Base-by-base conservation (phyloP, 2,329 filamentous ascomycete species). In the Trichoderma cornu-damae region DNA sequence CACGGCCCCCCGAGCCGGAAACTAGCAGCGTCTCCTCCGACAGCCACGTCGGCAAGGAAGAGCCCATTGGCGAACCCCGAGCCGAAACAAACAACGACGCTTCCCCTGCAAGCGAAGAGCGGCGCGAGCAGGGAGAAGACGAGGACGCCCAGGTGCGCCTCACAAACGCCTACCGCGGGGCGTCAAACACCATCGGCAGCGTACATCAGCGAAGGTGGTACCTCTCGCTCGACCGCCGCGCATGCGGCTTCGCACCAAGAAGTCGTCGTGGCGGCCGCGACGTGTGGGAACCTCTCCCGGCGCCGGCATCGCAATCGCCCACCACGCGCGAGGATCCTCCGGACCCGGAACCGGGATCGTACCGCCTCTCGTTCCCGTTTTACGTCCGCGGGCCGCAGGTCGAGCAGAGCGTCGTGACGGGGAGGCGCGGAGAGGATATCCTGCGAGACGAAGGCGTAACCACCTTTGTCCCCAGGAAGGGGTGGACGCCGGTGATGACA, bases 121-220 rank as follows among this genome's bases (percentile, higher is more conserved):
- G 75, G 24, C 70, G 69, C 4, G 75, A 80, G 62, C 66, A 76
- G 7, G 28, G 5, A 30, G 28, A 47, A 47, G 78, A 84, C 20
- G 38, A 47, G 38, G 78, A 84, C 59, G 76, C 79, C 37, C 70
- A 79, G 26, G 79, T 86, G 22, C 79, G 82, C 6, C 67, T 67
- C 2, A 82, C 78, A 5, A 89, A 89, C 63, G 84, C 86, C 4
- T 89, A 89, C 64, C 72, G 79, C 0, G 86, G 86, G 4, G 83
- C 87, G 0, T 75, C 65, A 1, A 89, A 89, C 64, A 80, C 77
- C 2, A 84, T 89, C 38, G 82, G 80, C 5, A 88, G 85, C 35
- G 73, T 89, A 3, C 80, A 89, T 63, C 85, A 89, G 67, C 77
- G 86, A 4, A 75, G 77, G 40, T 89, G 85, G 87, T 87, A 82